These are phyloP conservation scores for Pythium coloratum DNA, from an alignment of 352 stramenopile species.

Conservation along the genomic window DNA sequence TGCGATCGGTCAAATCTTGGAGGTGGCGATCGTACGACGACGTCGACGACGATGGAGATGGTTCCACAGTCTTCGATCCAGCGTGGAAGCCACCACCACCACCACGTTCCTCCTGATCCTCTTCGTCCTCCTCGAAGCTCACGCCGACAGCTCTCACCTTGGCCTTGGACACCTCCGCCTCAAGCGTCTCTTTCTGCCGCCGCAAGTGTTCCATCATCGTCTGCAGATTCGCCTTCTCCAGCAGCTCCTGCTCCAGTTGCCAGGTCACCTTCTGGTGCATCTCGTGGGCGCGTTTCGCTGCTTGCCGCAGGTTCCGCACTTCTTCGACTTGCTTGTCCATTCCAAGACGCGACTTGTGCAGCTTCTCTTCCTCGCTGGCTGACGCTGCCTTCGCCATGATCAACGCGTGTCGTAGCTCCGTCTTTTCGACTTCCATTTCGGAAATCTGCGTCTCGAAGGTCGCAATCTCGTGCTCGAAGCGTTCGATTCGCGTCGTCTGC, in stretches of 20 bases:
- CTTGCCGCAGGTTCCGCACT: slow-evolving; percentile 54
- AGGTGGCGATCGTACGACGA: slow-evolving; percentile 23
- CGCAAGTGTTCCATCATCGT: slow-evolving; percentile 40
- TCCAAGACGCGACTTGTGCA: slow-evolving; percentile 37
- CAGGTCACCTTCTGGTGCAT: slow-evolving; percentile 53
- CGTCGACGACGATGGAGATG: slow-evolving; percentile 13
- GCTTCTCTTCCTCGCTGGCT: slow-evolving; percentile 54
- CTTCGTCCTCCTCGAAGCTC: slow-evolving; percentile 32
- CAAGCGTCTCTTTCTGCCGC: slow-evolving; percentile 38
- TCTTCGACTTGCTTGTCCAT: slow-evolving; percentile 54
- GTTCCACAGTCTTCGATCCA: background rate
- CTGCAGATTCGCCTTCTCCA: slow-evolving; percentile 45
- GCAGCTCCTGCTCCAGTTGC: slow-evolving; percentile 57
- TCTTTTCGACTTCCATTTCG: slow-evolving; percentile 40
- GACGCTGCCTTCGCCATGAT: slow-evolving; percentile 34
- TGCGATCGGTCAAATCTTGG: slow-evolving; percentile 20
- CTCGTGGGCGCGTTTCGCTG: slow-evolving; percentile 57
- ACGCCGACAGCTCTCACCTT: slow-evolving; percentile 47
- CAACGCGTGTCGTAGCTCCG: slow-evolving; percentile 34
- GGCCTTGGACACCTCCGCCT: slow-evolving; percentile 40
- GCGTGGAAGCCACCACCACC: background rate
- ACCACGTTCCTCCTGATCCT: background rate
- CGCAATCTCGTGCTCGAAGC: slow-evolving; percentile 29
- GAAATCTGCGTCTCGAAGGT: slow-evolving; percentile 20
- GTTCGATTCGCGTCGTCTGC: slow-evolving; percentile 30